phyloP scores from a whole-genome alignment of 257 asterid species.

The Rubia yunnanensis region DNA sequence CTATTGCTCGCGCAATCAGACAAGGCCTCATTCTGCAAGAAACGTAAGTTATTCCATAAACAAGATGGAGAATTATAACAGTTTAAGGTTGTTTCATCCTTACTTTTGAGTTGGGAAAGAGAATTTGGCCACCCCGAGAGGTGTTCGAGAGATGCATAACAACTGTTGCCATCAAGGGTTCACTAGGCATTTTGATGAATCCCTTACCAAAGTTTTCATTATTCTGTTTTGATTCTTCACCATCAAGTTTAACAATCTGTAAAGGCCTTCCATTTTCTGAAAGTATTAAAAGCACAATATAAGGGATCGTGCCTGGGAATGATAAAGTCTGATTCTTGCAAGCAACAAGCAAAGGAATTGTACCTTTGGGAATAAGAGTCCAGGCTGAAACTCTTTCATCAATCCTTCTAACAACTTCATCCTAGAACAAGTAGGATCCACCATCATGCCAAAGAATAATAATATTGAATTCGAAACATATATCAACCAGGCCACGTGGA shows the following conservation, averaged over 20 bases:
- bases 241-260: conserved; percentile 36
- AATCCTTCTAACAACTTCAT: conserved; percentile 45
- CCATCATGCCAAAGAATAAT: conserved; percentile 2
- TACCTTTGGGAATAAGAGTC: conserved; percentile 85
- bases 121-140: conserved; percentile 62
- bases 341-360: conserved; percentile 3
- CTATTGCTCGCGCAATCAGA: conserved; percentile 46
- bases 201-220: conserved; percentile 30
- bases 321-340: conserved; percentile 1
- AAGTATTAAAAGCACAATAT: neutral
- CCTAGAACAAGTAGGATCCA: conserved; percentile 33
- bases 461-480: neutral
- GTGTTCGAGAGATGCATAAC: conserved; percentile 65
- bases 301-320: neutral
- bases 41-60: conserved; percentile 6
- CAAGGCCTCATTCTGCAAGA: conserved; percentile 38
- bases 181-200: conserved; percentile 22
- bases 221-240: conserved; percentile 34
- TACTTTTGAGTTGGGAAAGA: conserved; percentile 65
- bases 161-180: conserved; percentile 65
- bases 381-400: conserved; percentile 81
- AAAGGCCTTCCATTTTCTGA: conserved; percentile 55
- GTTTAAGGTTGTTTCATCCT: conserved; percentile 11
- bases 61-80: neutral
- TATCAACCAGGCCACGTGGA: conserved; percentile 3